These are phyloP conservation scores for Cladosporium sp. DNA, from an alignment of 2,329 filamentous ascomycete species.

Conservation along the genomic window DNA sequence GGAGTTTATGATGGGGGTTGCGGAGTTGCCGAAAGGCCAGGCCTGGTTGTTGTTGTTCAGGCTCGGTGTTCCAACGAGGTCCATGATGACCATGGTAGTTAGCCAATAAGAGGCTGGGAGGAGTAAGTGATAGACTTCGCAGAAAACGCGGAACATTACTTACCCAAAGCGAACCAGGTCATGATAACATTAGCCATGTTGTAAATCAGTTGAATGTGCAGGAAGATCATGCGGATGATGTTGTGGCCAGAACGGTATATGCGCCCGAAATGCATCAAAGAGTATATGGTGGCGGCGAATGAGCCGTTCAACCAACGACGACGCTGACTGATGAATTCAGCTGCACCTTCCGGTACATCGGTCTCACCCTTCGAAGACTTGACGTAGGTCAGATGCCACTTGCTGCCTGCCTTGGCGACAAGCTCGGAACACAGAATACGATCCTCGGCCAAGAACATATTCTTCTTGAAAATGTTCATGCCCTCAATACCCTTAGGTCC, in stretches of 20 bases:
- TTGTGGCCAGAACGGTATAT: slow-evolving; percentile 99
- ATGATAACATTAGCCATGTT: slow-evolving; percentile 84
- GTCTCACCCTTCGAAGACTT: slow-evolving; percentile 99
- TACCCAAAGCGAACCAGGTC: slow-evolving; percentile 73
- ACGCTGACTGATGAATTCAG: slow-evolving; percentile 96
- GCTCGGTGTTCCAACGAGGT: slow-evolving; percentile 73
- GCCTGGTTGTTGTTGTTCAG: slow-evolving; percentile 52
- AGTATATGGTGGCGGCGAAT: slow-evolving; percentile 94
- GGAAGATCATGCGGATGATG: slow-evolving; percentile 96
- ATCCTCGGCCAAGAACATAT: slow-evolving; percentile 99
- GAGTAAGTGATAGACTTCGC: slow-evolving; percentile 15
- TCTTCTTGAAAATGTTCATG: slow-evolving; percentile 99
- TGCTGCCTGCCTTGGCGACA: slow-evolving; percentile 95
- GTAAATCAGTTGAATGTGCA: slow-evolving; percentile 94
- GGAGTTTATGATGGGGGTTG: slow-evolving; percentile 85
- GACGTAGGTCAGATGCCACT: slow-evolving; percentile 98
- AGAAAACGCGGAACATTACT: slow-evolving; percentile 17
- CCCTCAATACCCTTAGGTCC: slow-evolving; percentile 99
- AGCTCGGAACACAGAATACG: slow-evolving; percentile 99
- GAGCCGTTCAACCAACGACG: slow-evolving; percentile 99
- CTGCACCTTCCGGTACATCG: slow-evolving; percentile 91
- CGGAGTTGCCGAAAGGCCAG: slow-evolving; percentile 85
- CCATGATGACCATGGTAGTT: slow-evolving; percentile 97
- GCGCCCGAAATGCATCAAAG: slow-evolving; percentile 94
- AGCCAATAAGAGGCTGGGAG: slow-evolving; percentile 85